Evolutionary conservation across 2,329 filamentous ascomycete species (phyloP).

Genomic region (Chaetomium olivaceum): DNA sequence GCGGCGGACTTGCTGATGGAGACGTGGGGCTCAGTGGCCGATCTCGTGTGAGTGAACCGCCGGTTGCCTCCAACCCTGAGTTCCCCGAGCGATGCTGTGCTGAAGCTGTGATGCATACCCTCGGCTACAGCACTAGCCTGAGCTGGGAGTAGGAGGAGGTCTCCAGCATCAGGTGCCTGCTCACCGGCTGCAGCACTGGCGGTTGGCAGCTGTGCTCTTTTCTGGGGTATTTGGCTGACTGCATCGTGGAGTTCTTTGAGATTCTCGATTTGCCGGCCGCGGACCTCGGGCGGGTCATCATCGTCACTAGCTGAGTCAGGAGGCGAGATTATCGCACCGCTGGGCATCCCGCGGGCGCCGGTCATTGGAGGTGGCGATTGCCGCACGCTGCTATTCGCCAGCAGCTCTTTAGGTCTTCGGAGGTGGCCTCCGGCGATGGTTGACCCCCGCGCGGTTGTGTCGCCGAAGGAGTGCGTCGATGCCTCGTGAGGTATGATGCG

Average conservation of each 20-base stretch:
- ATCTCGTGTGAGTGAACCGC: slow-evolving; percentile 53
- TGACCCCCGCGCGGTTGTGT: slow-evolving; percentile 38
- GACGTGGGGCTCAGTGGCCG: slow-evolving; percentile 56
- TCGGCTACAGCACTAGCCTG: slow-evolving; percentile 39
- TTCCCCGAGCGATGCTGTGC: slow-evolving; percentile 48
- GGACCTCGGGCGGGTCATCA: slow-evolving; percentile 56
- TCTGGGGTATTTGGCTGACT: slow-evolving; percentile 74
- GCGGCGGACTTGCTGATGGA: slow-evolving; percentile 49
- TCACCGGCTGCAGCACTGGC: slow-evolving; percentile 28
- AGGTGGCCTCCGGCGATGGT: slow-evolving; percentile 52
- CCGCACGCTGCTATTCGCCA: slow-evolving; percentile 63
- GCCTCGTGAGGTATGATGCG: slow-evolving; percentile 64
- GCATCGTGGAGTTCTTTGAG: slow-evolving; percentile 76
- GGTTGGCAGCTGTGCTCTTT: slow-evolving; percentile 59
- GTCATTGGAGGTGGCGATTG: slow-evolving; percentile 83
- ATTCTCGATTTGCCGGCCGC: slow-evolving; percentile 49
- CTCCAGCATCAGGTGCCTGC: slow-evolving; percentile 38
- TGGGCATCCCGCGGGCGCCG: slow-evolving; percentile 70
- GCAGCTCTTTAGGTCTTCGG: slow-evolving; percentile 51
- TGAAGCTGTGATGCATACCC: slow-evolving; percentile 50
- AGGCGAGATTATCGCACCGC: slow-evolving; percentile 84
- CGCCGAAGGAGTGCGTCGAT: slow-evolving; percentile 59
- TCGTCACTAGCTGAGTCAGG: slow-evolving; percentile 87
- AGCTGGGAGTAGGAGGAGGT: slow-evolving; percentile 41
- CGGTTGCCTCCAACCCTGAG: slow-evolving; percentile 43